phyloP scores from a whole-genome alignment of 345 rosid species.

The Ceriops zippeliana region DNA sequence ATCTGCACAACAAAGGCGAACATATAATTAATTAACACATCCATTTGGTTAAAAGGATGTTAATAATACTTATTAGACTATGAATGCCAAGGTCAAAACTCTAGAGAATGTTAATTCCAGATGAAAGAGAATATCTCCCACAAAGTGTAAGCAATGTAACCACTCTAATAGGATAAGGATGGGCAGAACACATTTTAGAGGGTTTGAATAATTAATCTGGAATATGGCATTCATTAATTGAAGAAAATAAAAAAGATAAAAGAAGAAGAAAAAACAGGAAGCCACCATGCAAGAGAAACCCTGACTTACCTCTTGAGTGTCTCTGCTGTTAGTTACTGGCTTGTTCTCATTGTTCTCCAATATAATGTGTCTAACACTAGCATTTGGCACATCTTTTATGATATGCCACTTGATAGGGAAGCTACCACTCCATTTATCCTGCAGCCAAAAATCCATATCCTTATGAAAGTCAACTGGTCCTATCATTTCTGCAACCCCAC shows the following conservation, averaged over 20 bases:
- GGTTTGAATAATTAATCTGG: neutral
- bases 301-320: constrained; percentile 84
- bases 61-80: too few species aligned
- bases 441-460: constrained; percentile 99
- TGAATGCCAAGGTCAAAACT: too few species aligned
- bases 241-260: neutral
- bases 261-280: neutral
- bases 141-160: too few species aligned
- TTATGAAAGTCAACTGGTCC: constrained; percentile 75
- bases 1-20: constrained; percentile 40
- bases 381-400: constrained; percentile 78
- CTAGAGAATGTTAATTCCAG: too few species aligned
- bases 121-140: too few species aligned
- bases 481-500: constrained; percentile 95
- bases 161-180: too few species aligned
- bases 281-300: neutral
- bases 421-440: constrained; percentile 98
- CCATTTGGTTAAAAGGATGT: too few species aligned
- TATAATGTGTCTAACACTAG: constrained; percentile 71
- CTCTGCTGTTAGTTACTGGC: constrained; percentile 98
- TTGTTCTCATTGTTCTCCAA: constrained; percentile 89
- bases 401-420: constrained; percentile 94
- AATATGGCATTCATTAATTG: neutral
- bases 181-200: neutral
- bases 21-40: neutral